A percentile compares a stretch with the other conserved stretches of the same genome.
These are phyloP conservation scores for Sporothrix globosa DNA, from an alignment of 2,329 filamentous ascomycete species.

Conservation along the genomic window DNA sequence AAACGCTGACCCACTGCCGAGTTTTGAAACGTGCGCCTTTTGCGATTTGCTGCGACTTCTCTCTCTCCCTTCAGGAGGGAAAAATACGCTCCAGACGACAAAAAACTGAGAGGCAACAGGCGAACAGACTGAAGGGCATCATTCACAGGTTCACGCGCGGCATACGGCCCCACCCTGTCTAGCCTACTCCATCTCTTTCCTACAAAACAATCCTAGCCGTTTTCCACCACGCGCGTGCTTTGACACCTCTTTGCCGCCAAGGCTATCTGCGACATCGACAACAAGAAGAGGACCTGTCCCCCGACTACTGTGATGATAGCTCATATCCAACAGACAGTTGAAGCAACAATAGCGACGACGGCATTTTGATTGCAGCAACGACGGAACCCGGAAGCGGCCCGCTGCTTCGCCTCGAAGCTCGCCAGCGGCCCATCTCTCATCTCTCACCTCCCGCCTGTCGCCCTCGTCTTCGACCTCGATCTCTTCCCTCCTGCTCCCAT, in stretches of 20 bases:
- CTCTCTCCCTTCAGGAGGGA: not conserved
- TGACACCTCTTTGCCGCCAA: slow-evolving; percentile 12
- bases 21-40: slow-evolving; percentile 22
- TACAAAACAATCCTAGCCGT: not conserved
- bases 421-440: not conserved
- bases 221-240: slow-evolving; percentile 4
- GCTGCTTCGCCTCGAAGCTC: slow-evolving; percentile 23
- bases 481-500: not conserved
- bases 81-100: not conserved
- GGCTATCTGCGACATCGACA: not conserved
- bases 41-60: slow-evolving; percentile 18
- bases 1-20: slow-evolving; percentile 21
- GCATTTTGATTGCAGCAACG: slow-evolving; percentile 15
- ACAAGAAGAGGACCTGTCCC: not conserved
- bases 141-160: not conserved
- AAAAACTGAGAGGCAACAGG: not conserved
- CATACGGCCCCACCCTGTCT: not conserved
- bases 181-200: not conserved
- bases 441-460: no score
- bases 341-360: not conserved
- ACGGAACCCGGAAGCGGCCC: not conserved
- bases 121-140: not conserved
- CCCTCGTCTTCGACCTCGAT: not conserved
- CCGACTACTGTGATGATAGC: not conserved
- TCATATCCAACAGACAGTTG: not conserved